Conservation (phyloP, 768 basidiomycete genomes). For the Leccinellum luteum region DNA sequence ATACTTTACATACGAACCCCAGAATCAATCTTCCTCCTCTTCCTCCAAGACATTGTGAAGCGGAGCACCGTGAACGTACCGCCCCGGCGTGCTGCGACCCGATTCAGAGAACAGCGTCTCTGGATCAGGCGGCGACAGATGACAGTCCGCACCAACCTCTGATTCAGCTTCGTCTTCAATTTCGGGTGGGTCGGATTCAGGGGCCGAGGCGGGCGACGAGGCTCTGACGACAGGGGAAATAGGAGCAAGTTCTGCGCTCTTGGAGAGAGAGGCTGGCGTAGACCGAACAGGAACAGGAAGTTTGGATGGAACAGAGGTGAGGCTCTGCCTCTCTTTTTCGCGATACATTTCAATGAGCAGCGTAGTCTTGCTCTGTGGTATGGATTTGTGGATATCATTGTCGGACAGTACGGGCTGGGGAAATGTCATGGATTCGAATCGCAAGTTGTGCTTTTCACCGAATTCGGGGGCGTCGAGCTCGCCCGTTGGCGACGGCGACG, state of each 20-base stretch:
- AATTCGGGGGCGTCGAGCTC: constrained; percentile 34
- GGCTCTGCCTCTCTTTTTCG: constrained; percentile 54
- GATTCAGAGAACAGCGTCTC: constrained; percentile 41
- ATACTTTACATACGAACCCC: constrained; percentile 19
- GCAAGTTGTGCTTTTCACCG: constrained; percentile 21
- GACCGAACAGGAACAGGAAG: constrained; percentile 33
- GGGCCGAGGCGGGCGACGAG: constrained; percentile 15
- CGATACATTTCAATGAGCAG: constrained; percentile 86
- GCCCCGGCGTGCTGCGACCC: constrained; percentile 60
- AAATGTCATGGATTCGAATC: constrained; percentile 30
- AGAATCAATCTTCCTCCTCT: constrained; percentile 58
- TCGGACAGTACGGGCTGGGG: constrained; percentile 12
- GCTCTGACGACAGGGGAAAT: neutral
- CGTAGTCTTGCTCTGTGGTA: constrained; percentile 60
- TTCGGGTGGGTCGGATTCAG: constrained; percentile 26
- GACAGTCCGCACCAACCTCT: constrained; percentile 21
- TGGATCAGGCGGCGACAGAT: constrained; percentile 34
- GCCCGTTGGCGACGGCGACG: constrained; percentile 23
- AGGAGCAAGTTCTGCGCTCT: constrained; percentile 7
- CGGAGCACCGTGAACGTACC: constrained; percentile 83
- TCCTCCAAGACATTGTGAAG: constrained; percentile 85
- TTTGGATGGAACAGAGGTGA: constrained; percentile 24
- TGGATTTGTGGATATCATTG: constrained; percentile 15
- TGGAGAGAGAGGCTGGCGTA: constrained; percentile 9
- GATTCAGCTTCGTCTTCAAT: constrained; percentile 26